phyloP scores from a whole-genome alignment of 345 rosid genomes.

The Gynandropsis gynandra region DNA sequence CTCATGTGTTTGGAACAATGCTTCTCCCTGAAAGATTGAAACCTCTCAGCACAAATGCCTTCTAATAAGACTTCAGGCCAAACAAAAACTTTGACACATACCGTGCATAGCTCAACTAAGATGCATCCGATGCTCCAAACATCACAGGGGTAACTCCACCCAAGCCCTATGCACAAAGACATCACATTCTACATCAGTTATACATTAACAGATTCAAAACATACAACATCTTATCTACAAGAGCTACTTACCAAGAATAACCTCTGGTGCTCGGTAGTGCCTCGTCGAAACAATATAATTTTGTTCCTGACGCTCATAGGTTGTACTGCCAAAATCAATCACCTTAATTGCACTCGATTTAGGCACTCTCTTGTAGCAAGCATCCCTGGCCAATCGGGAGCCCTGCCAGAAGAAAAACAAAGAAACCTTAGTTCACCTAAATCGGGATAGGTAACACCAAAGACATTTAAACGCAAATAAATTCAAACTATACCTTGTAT shows the following conservation, averaged over 20 bases:
- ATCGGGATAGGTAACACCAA: background rate
- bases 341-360: conserved; percentile 82
- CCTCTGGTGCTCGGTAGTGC: conserved; percentile 90
- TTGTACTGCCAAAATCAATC: conserved; percentile 91
- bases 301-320: conserved; percentile 75
- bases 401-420: conserved; percentile 30
- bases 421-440: background rate
- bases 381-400: conserved; percentile 46
- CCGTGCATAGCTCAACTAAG: conserved; percentile 78
- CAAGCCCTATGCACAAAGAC: conserved; percentile 46
- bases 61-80: background rate
- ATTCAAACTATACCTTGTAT: conserved; percentile 47
- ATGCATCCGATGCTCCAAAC: conserved; percentile 92
- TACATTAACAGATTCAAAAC: background rate
- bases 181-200: conserved; percentile 7
- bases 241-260: conserved; percentile 56
- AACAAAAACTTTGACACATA: conserved; percentile 23
- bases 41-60: background rate
- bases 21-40: conserved; percentile 56
- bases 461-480: background rate
- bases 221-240: background rate
- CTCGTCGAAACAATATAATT: conserved; percentile 73
- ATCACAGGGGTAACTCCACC: conserved; percentile 91
- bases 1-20: conserved; percentile 88
- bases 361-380: conserved; percentile 59